Conservation (phyloP, 2,329 filamentous ascomycete species). For the Chaetomiaceae sp. region DNA sequence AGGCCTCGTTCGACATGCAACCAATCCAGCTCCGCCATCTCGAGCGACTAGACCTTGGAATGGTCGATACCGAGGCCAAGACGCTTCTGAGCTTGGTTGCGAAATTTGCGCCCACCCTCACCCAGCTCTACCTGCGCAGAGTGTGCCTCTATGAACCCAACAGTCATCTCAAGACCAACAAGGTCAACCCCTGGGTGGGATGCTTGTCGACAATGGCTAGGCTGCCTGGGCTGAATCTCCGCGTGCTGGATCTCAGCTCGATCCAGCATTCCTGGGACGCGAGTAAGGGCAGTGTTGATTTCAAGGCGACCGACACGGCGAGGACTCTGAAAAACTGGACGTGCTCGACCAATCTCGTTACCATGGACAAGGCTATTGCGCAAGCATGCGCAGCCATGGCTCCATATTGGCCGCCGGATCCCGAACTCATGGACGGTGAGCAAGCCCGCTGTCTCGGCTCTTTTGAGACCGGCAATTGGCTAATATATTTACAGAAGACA, state of each 20-base stretch:
- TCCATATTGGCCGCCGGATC: not conserved
- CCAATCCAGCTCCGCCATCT: conserved; percentile 34
- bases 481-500: conserved; percentile 2
- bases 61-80: conserved; percentile 28
- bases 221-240: conserved; percentile 4
- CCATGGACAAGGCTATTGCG: conserved; percentile 7
- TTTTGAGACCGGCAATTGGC: not conserved
- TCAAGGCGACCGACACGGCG: not conserved
- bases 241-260: conserved; percentile 13
- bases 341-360: not conserved
- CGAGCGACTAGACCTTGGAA: conserved; percentile 41
- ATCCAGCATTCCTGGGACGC: not conserved
- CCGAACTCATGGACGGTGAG: not conserved
- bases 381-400: not conserved
- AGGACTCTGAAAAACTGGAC: not conserved
- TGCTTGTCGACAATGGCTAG: conserved; percentile 34
- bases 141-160: conserved; percentile 29
- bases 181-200: conserved; percentile 36
- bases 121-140: conserved; percentile 42
- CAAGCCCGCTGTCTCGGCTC: not conserved
- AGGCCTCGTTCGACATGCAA: not conserved
- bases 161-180: conserved; percentile 5
- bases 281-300: not conserved
- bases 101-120: conserved; percentile 42
- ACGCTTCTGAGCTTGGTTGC: conserved; percentile 33